Evolutionary conservation across 768 basidiomycete species (phyloP).

Genomic region (Hypholoma sublateritium): DNA sequence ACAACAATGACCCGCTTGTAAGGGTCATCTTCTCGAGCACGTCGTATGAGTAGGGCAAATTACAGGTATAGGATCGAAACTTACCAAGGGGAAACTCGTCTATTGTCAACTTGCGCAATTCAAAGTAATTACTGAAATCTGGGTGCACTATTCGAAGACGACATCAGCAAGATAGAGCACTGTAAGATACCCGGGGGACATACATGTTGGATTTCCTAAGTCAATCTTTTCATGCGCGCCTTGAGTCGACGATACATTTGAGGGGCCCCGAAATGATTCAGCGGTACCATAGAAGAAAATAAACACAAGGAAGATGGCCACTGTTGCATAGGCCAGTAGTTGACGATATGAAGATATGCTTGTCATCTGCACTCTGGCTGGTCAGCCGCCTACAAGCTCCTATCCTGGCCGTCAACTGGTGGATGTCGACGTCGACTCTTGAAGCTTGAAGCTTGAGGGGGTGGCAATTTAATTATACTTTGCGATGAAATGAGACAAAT

Average conservation of each 20-base stretch:
- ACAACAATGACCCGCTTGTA: slow-evolving; percentile 67
- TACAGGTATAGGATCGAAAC: background rate
- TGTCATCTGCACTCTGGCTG: background rate
- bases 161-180: background rate
- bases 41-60: background rate
- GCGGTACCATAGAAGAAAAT: slow-evolving; percentile 15
- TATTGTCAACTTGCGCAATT: slow-evolving; percentile 39
- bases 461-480: no score
- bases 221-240: background rate
- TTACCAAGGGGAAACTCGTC: slow-evolving; percentile 58
- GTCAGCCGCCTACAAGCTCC: background rate
- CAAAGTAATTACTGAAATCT: slow-evolving; percentile 55
- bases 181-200: background rate
- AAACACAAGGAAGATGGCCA: slow-evolving; percentile 14
- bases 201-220: background rate
- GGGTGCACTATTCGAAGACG: slow-evolving; percentile 36
- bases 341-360: slow-evolving; percentile 13
- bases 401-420: no score
- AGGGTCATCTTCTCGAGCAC: slow-evolving; percentile 40
- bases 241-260: background rate
- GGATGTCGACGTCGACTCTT: no score
- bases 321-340: slow-evolving; percentile 15
- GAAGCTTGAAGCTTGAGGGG: no score
- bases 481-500: no score
- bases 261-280: background rate